Evolutionary conservation across 345 rosid genomes (phyloP).

Genomic region (Trapa bicornis): DNA sequence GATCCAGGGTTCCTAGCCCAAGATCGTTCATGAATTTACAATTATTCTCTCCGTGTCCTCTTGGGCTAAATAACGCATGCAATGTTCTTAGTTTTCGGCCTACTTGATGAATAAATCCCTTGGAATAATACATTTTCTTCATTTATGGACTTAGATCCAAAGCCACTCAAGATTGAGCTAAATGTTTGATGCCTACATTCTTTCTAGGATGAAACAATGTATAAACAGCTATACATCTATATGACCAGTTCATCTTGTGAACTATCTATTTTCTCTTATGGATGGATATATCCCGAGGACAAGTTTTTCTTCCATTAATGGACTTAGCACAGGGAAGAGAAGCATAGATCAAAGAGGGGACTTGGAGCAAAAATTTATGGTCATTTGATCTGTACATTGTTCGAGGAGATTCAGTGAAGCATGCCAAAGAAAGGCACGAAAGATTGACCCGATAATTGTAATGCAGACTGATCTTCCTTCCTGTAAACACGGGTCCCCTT

Average conservation of each 20-base stretch:
- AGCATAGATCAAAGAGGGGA: neutral
- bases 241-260: neutral
- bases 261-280: neutral
- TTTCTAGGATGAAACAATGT: no score
- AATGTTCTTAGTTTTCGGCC: no score
- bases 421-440: conserved; percentile 5
- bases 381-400: conserved; percentile 9
- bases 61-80: no score
- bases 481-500: neutral
- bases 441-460: neutral
- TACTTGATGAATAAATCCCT: no score
- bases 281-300: neutral
- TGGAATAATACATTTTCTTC: no score
- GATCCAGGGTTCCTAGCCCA: no score
- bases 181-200: no score
- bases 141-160: no score
- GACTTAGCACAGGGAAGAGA: neutral
- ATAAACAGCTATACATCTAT: neutral
- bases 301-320: neutral
- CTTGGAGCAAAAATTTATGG: conserved; percentile 3
- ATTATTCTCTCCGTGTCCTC: no score
- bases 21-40: no score
- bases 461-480: neutral
- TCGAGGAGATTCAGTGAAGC: neutral
- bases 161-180: no score